Evolutionary conservation across 148 eudicot genomes (phyloP), one percentile per base, ranked within the genome.

Genomic region (Silene conica): DNA sequence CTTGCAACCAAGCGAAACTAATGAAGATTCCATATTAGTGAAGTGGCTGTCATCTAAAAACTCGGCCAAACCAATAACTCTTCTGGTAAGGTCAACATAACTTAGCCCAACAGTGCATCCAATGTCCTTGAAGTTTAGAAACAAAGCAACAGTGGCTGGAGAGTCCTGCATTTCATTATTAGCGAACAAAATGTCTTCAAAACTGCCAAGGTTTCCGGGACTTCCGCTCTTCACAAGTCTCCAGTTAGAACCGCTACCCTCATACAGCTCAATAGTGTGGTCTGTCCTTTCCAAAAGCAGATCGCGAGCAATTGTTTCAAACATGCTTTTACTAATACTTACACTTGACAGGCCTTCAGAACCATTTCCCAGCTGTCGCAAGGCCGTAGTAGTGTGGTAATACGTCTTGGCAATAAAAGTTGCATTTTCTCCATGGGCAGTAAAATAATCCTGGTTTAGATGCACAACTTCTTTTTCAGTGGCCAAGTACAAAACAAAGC

Each of bases 141-240:
- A 34, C 60, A 95, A 79, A 46, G 99, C 89, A 74, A 90, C 89
- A 73, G 87, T 89, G 46, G 83, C 97, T n/a, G 99, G 97, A 71
- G 97, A 88, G 73, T 92, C 97, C 70, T 95, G 99, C 99, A 95
- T 95, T 48, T 95, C 99, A 84, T 92, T 92, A 77, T 95, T 88
- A 63, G 99, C 90, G 84, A 95, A 95, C 72, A 95, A 80, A 81
- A 90, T 78, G 59, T 95, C 99, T 79, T 95, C 99, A 77, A 95
- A 95, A 79, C 94, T 88, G 69, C 96, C 93, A 26, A 95, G 81
- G 81, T 95, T 95, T 78, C 99, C 99, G 0, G 97, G 99, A 77
- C 92, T 90, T 78, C 97, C 99, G 56, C 88, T 85, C 86, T 92
- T 95, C 46, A 87, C 89, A 72, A 90, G 84, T 80, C 82, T 88